Evolutionary conservation across 495 filamentous ascomycete species (phyloP), one percentile per base, ranked within the genome.

Genomic region (Penicillium macrosclerotiorum): DNA sequence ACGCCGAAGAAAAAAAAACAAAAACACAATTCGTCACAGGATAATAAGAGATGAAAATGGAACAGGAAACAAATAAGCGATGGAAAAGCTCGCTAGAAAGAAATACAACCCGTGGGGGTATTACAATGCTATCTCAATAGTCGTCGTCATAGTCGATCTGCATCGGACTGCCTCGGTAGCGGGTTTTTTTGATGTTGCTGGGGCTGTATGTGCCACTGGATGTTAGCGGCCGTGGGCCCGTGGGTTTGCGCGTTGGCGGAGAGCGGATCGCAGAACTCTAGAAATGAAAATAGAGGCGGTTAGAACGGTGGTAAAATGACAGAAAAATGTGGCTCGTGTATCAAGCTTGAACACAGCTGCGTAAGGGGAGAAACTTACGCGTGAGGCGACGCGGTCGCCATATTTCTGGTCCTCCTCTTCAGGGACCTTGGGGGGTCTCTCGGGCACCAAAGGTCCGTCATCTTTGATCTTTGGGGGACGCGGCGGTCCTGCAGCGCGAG

Each of bases 401-500:
- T 73, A 72, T 3, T 59, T 54, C 16, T 60, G 57, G 14, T 64
- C 65, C 18, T 67, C 69, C 16, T 63, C 63, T 16, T 63, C 65
- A 37, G 62, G 59, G 45, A 65, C 50, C 55, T 77, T 77, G 17
- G 69, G 60, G 1, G 75, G 65, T 26, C 76, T 60, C 33, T 73
- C 68, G 11, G 76, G 74, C 14, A 79, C 55, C 27, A 79, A 51
- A 8, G 77, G 76, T 0, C 75, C 76, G 8, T 75, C 69, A 36
- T 78, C 76, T 42, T 70, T 71, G 51, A 79, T 40, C 57, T 80
- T 80, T 4, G 75, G 75, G 4, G 75, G 76, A 31, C 76, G 58
- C n/a, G 74, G 73, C 2, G 75, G 76, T 3, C 69, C 72, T 1
- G 55, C 36, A 35, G 42, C 20, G 36, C 62, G 49, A 25, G 63